Conservation (phyloP, 2,329 filamentous ascomycete species). For the Coniochaeta pulveracea region DNA sequence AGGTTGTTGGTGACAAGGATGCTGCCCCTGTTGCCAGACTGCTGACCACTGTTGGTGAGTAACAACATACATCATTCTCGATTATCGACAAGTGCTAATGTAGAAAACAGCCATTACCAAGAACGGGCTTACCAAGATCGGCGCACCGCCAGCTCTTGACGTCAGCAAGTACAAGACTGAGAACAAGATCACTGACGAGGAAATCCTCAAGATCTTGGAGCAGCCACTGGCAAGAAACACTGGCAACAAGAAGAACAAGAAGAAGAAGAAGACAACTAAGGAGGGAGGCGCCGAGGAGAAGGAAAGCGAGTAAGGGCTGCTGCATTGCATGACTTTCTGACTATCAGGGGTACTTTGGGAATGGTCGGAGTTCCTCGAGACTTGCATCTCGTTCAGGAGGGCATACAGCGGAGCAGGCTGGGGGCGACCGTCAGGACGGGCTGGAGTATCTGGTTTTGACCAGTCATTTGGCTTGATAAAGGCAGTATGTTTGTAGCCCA, state of each 20-base stretch:
- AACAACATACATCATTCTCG: neutral
- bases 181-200: slow-evolving; percentile 96
- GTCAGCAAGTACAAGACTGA: slow-evolving; percentile 79
- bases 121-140: slow-evolving; percentile 84
- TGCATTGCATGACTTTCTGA: no score
- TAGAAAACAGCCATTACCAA: slow-evolving; percentile 78
- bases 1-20: slow-evolving; percentile 92
- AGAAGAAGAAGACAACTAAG: slow-evolving; percentile 52
- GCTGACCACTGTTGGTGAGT: slow-evolving; percentile 84
- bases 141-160: slow-evolving; percentile 65
- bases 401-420: no score
- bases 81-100: neutral
- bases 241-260: slow-evolving; percentile 89
- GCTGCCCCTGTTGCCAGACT: slow-evolving; percentile 72
- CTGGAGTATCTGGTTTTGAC: no score
- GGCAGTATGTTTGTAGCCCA: no score
- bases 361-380: no score
- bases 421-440: no score
- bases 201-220: slow-evolving; percentile 88
- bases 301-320: slow-evolving; percentile 24
- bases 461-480: no score
- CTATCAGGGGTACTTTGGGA: no score
- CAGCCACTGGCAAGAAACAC: slow-evolving; percentile 78
- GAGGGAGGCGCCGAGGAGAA: slow-evolving; percentile 17
- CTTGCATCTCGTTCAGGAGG: no score